Evolutionary conservation across 1,284 basidiomycete genomes (phyloP), one percentile per base, ranked within the genome.

Genomic region (Naganishia albida): DNA sequence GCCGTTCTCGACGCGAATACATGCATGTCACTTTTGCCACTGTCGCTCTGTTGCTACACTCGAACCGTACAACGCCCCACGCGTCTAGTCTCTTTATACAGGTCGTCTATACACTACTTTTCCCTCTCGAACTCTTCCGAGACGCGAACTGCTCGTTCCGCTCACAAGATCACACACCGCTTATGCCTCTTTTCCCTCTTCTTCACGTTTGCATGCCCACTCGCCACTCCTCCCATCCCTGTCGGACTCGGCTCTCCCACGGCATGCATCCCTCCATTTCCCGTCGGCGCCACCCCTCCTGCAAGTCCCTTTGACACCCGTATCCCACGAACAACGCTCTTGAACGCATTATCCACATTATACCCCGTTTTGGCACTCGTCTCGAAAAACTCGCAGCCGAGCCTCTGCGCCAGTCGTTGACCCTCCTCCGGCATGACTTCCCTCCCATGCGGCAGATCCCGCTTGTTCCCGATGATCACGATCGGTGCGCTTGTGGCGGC

Each of bases 361-460:
- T 90, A 85, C 56, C 94, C 88, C 59, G 91, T 93, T 83, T 96
- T 96, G 50, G 95, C 96, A 40, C 90, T 93, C 42, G 95, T 95
- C 81, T 98, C 95, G 78, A 94, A 90, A 78, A 97, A 98, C 65
- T 90, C 89, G 82, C 93, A 97, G 39, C 91, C 92, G 74, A 95
- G 91, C 65, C 86, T 84, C 71, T 87, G 85, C 30, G 96, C 95
- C 68, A 97, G 82, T 23, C 86, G 86, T 20, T 85, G 84, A 3
- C 94, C 96, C 78, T 98, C 95, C 76, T 93, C 89, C 68, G 85
- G 85, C 48, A 89, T 88, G 10, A 95, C 92, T 75, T 93, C 91
- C 49, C 92, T 86, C 73, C 90, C 88, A 72, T 87, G 87, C 82
- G 90, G 90, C 64, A 71, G 68, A 83, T 95, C 92, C 74, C 86